Evolutionary conservation across 768 basidiomycete genomes (phyloP).

Genomic region (Serendipita sp.): DNA sequence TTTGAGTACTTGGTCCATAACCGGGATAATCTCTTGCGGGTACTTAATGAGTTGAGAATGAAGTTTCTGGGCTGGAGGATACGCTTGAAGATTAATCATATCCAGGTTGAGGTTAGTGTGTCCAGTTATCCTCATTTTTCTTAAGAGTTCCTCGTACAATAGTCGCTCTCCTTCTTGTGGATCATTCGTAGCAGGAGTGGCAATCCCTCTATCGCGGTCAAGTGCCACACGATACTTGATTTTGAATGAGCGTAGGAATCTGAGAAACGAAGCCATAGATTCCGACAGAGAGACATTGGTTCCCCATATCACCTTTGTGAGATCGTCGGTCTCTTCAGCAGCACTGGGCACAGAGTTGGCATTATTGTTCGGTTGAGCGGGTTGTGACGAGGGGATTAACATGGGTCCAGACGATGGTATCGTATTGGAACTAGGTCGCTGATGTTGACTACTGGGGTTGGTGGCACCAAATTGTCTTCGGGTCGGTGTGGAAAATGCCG

Average conservation of each 20-base stretch:
- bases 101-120: constrained; percentile 89
- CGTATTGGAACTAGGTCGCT: constrained; percentile 30
- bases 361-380: constrained; percentile 17
- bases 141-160: constrained; percentile 66
- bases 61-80: constrained; percentile 69
- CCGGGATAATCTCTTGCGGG: constrained; percentile 92
- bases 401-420: constrained; percentile 35
- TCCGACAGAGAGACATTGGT: constrained; percentile 86
- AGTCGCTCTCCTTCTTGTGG: constrained; percentile 53
- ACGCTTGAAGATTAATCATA: constrained; percentile 68
- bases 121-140: constrained; percentile 79
- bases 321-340: constrained; percentile 59
- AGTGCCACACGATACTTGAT: constrained; percentile 66
- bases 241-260: constrained; percentile 86
- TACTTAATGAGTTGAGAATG: constrained; percentile 76
- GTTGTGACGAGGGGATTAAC: constrained; percentile 38
- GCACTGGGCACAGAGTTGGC: constrained; percentile 43
- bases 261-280: constrained; percentile 78
- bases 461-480: constrained; percentile 26
- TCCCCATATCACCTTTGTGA: constrained; percentile 91
- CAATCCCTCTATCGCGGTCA: constrained; percentile 46
- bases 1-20: constrained; percentile 92
- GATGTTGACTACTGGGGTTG: constrained; percentile 14
- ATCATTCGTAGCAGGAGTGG: constrained; percentile 32
- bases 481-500: constrained; percentile 34